A percentile compares a stretch with the other conserved stretches of the same genome.
Evolutionary conservation across 2,329 filamentous ascomycete species (phyloP).

Genomic region (Pseudomassariella vexata): DNA sequence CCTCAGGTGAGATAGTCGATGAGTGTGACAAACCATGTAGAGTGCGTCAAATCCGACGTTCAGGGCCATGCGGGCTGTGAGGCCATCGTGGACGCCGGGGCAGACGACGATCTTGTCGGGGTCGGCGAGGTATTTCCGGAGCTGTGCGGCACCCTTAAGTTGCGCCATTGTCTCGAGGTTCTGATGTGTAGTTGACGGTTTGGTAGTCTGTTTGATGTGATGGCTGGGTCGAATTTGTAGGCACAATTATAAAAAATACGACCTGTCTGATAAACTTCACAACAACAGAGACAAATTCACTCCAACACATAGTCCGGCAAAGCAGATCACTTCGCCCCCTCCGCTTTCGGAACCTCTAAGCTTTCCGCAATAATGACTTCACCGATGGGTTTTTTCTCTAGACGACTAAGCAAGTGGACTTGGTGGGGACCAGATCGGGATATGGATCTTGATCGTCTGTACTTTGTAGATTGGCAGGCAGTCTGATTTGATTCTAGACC

Average conservation of each 20-base stretch:
- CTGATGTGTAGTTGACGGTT: background rate
- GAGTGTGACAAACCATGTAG: slow-evolving; percentile 64
- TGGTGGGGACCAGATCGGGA: no score
- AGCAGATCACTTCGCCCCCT: background rate
- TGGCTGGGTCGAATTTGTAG: background rate
- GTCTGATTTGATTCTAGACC: no score
- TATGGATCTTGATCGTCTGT: background rate
- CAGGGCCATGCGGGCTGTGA: slow-evolving; percentile 58
- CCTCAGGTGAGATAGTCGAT: no score
- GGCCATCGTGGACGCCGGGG: slow-evolving; percentile 64
- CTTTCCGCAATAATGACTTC: background rate
- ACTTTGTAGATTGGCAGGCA: background rate
- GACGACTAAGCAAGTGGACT: no score
- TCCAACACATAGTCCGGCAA: background rate
- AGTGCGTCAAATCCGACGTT: slow-evolving; percentile 57
- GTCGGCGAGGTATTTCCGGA: slow-evolving; percentile 33
- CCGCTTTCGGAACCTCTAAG: slow-evolving; percentile 3
- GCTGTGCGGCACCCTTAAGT: slow-evolving; percentile 23
- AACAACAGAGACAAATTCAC: no score
- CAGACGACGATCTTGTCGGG: slow-evolving; percentile 44
- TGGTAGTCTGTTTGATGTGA: background rate
- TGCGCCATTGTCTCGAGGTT: slow-evolving; percentile 3
- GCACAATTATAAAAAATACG: no score
- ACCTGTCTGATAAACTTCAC: no score
- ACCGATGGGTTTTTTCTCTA: slow-evolving; percentile 1